Base-by-base conservation (phyloP, 345 rosid genomes). In the Salix viminalis region DNA sequence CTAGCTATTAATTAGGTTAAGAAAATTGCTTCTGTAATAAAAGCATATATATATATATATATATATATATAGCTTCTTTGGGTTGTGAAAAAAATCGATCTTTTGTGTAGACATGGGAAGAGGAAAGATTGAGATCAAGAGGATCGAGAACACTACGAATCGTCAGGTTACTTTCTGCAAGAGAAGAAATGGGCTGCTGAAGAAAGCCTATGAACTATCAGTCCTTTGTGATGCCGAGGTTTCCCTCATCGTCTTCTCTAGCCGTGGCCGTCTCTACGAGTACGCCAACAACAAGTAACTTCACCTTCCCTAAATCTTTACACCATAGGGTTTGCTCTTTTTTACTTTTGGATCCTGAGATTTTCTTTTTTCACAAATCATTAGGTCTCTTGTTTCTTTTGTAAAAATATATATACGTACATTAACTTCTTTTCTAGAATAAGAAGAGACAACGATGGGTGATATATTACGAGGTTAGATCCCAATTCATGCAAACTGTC, bases 81-180 rank as follows among this genome's bases (percentile, higher is more conserved):
- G 5, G 28, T 23, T 58, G 24, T 41, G 7, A 42, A 42, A 69
- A 34, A 48, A 52, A 36, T 6, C 21, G 24, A 50, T 65, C 8
- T 52, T 23, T 71, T 15, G 12, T 30, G 71, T 10, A 48, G 86
- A 72, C 69, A 90, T 94, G 98, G 98, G 98, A 69, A 90, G 98
- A 87, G 98, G 98, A 76, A 94, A 94, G 91, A 94, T 94, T 58
- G 98, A 92, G 84, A 94, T 94, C 84, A 94, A 94, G 89, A 90
- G 98, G 91, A 92, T 94, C 50, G 98, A 94, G 85, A 94, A 94
- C 89, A 89, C 98, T 0, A 94, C 98, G 2, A 94, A 89, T 76
- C 90, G 98, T 12, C 98, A 94, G 78, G 98, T 94, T 54, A 94
- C 98, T 10, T 94, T 94, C 80, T 94, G 98, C 90, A 94, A 94